phyloP scores from a whole-genome alignment of 352 stramenopile genomes.

The Phytophthora citrophthora region DNA sequence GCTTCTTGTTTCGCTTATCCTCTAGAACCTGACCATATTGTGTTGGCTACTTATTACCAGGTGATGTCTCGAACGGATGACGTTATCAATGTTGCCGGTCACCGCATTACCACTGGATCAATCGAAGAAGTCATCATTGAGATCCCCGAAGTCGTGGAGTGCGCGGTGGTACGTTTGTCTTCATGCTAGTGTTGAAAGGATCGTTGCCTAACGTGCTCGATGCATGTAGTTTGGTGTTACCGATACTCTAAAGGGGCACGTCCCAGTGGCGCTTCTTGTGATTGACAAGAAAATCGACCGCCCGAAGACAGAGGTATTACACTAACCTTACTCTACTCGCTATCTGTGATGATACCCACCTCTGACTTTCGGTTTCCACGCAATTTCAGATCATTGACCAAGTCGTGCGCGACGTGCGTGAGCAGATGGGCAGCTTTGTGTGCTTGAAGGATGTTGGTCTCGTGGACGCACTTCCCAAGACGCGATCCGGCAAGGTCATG shows the following conservation, averaged over 20 bases:
- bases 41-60: conserved; percentile 23
- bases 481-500: conserved; percentile 61
- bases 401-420: conserved; percentile 48
- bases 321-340: too few relatives aligned
- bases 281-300: conserved; percentile 49
- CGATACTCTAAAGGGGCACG: conserved; percentile 52
- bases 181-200: not conserved
- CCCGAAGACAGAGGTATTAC: conserved; percentile 38
- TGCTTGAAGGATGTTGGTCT: conserved; percentile 54
- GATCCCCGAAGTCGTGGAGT: conserved; percentile 88
- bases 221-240: conserved; percentile 46
- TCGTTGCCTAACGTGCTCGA: conserved; percentile 10
- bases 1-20: not conserved
- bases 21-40: not conserved
- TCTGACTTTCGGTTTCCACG: conserved; percentile 3
- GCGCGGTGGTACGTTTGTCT: conserved; percentile 64
- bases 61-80: conserved; percentile 93
- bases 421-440: conserved; percentile 62
- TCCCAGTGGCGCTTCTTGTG: conserved; percentile 52
- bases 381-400: conserved; percentile 37
- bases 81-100: conserved; percentile 91
- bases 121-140: conserved; percentile 91
- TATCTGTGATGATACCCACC: not conserved
- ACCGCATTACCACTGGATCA: conserved; percentile 86
- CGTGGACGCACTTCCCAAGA: conserved; percentile 56